Evolutionary conservation across 805 yeast genomes (phyloP).

Genomic region (Scheffersomyces ergatensis): DNA sequence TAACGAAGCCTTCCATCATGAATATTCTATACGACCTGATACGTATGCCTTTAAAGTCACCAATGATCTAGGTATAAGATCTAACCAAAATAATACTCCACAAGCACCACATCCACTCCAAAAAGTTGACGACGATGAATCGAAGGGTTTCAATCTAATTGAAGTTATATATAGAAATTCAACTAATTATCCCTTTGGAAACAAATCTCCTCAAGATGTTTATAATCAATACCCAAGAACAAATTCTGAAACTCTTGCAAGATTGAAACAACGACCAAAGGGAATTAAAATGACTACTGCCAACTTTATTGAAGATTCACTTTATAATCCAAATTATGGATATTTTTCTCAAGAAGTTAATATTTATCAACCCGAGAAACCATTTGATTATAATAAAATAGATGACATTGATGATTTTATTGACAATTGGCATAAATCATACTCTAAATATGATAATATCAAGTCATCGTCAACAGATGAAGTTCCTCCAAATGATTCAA

Average conservation of each 20-base stretch:
- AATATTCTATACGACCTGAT: conserved; percentile 44
- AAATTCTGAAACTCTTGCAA: conserved; percentile 29
- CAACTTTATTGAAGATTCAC: conserved; percentile 81
- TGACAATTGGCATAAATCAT: conserved; percentile 63
- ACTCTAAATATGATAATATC: conserved; percentile 46
- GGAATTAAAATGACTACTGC: conserved; percentile 68
- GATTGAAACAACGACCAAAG: conserved; percentile 48
- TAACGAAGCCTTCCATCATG: conserved; percentile 25
- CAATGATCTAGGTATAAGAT: background rate
- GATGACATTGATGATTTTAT: conserved; percentile 68
- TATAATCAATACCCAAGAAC: conserved; percentile 34
- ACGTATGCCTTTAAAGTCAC: conserved; percentile 41
- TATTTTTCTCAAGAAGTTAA: conserved; percentile 78
- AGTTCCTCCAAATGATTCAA: conserved; percentile 4
- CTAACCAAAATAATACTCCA: background rate
- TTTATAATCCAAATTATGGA: conserved; percentile 80
- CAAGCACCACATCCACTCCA: conserved; percentile 22
- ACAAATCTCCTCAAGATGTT: conserved; percentile 36
- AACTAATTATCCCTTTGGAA: conserved; percentile 40
- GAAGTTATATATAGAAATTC: conserved; percentile 37
- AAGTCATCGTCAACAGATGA: conserved; percentile 5
- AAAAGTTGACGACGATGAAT: conserved; percentile 7
- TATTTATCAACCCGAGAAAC: conserved; percentile 65
- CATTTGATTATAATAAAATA: conserved; percentile 60
- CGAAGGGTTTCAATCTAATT: conserved; percentile 21